Conservation (phyloP, 2,329 filamentous ascomycete genomes). For the Alternaria sp. region DNA sequence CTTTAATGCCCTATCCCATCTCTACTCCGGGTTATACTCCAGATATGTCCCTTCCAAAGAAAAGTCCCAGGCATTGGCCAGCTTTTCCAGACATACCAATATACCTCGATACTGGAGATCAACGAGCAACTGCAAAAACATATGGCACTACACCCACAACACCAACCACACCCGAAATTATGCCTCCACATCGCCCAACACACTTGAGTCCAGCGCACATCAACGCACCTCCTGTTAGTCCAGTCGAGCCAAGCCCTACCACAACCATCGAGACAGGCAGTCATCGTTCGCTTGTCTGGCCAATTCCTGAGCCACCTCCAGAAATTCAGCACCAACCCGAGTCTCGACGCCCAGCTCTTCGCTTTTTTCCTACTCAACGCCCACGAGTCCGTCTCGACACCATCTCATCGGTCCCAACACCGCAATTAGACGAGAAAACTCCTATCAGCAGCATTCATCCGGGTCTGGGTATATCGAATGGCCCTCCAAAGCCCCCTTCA, state of each 20-base stretch:
- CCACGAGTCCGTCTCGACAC: too few species aligned
- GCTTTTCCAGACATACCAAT: conserved; percentile 36
- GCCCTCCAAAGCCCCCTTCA: too few species aligned
- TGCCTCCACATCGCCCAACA: too few species aligned
- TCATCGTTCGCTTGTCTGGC: too few species aligned
- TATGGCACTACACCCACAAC: conserved; percentile 35
- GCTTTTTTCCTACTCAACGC: too few species aligned
- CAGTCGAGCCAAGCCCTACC: conserved; percentile 18
- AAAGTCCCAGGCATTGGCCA: conserved; percentile 29
- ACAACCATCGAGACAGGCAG: conserved; percentile 35
- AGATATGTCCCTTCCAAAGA: conserved; percentile 10
- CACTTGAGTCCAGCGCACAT: conserved; percentile 6
- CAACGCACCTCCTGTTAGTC: neutral
- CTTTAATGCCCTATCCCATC: conserved; percentile 33
- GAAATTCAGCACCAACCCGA: too few species aligned
- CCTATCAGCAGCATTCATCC: too few species aligned
- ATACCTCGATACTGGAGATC: conserved; percentile 32
- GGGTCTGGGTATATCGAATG: too few species aligned
- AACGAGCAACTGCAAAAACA: conserved; percentile 17
- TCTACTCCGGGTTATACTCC: conserved; percentile 10
- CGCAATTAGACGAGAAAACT: too few species aligned
- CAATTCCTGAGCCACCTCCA: too few species aligned
- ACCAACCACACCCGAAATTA: conserved; percentile 26
- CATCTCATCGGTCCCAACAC: too few species aligned
- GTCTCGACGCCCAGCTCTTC: too few species aligned